phyloP scores from a whole-genome alignment of 352 stramenopile species.

The Phytophthora kernoviae region DNA sequence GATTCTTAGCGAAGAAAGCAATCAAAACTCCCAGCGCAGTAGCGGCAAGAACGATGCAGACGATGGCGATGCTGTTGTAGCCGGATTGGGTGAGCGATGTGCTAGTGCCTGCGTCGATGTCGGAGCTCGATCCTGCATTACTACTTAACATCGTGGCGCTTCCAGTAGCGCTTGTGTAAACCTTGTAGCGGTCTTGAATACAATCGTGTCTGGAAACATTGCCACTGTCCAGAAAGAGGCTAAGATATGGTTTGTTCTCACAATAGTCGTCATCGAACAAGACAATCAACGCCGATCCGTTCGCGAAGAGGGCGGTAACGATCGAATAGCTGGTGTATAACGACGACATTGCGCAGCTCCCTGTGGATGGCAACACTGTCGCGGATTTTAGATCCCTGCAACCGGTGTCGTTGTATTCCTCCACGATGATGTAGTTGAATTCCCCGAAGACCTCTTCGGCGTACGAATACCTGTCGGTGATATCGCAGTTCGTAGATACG shows the following conservation, averaged over 20 bases:
- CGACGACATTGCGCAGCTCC: slow-evolving; percentile 14
- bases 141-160: not conserved
- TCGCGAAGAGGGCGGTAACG: slow-evolving; percentile 22
- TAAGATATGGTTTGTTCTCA: slow-evolving; percentile 1
- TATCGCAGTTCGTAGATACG: slow-evolving; percentile 17
- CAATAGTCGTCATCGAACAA: slow-evolving; percentile 17
- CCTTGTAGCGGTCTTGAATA: slow-evolving; percentile 27
- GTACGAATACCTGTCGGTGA: slow-evolving; percentile 30
- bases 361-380: slow-evolving; percentile 20
- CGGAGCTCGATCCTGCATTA: not conserved
- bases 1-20: slow-evolving; percentile 27
- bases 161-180: slow-evolving; percentile 25
- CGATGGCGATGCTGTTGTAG: not conserved
- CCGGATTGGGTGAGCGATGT: not conserved
- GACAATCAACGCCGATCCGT: slow-evolving; percentile 24
- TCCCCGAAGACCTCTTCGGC: slow-evolving; percentile 19
- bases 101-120: not conserved
- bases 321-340: slow-evolving; percentile 24
- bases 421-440: slow-evolving; percentile 34
- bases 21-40: slow-evolving; percentile 22
- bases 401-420: slow-evolving; percentile 13
- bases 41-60: slow-evolving; percentile 20
- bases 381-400: slow-evolving; percentile 25
- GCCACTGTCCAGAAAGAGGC: slow-evolving; percentile 21
- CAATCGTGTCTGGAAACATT: slow-evolving; percentile 28